Base-by-base conservation (phyloP, 2,329 filamentous ascomycete species). In the Kalmusia sp. region DNA sequence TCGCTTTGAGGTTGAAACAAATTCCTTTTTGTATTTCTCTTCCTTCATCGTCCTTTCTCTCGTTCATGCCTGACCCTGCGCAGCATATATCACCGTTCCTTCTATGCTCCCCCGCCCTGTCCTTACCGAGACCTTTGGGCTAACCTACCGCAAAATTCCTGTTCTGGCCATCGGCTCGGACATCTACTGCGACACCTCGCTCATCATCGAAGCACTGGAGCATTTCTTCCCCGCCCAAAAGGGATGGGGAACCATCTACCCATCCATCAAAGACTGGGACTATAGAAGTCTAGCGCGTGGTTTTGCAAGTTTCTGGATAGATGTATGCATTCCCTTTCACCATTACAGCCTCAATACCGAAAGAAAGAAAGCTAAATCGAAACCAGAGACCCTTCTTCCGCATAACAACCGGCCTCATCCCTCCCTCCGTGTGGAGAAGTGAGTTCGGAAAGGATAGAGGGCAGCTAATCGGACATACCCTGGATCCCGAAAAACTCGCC, bases 241-340 rank as follows among this genome's bases (percentile, higher is more conserved):
- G n/a, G 71, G 69, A n/a, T 75, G 67, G 43, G 65, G 65, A 6
- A 67, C 65, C 11, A 59, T 77, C 5, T 77, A 77, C 54, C 76
- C 74, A 2, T 41, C 51, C 5, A 61, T 66, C 2, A 41, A 46
- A 3, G 56, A 51, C 1, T 66, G 74, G 61, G 56, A 59, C n/a
- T 76, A 78, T 48, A 45, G 68, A 6, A 63, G 65, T 0, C 50
- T 77, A 2, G 74, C 70, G 4, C 59, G 76, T n/a, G 73, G 74
- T 0, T 76, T 77, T 30, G 70, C 75, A 2, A 68, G 62, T n/a
- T 77, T 76, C 55, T 77, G 75, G 75, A 72, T 68, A 2, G 76
- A 78, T 52, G 62, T 67, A 48, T 44, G 61, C 40, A 12, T 7
- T 9, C 25, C 25, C 24, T 24, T 33, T 34, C 19, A 40, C 3